These are phyloP conservation scores for Intubia oerlemansii DNA, from an alignment of 2,329 filamentous ascomycete species.

Conservation along the genomic window DNA sequence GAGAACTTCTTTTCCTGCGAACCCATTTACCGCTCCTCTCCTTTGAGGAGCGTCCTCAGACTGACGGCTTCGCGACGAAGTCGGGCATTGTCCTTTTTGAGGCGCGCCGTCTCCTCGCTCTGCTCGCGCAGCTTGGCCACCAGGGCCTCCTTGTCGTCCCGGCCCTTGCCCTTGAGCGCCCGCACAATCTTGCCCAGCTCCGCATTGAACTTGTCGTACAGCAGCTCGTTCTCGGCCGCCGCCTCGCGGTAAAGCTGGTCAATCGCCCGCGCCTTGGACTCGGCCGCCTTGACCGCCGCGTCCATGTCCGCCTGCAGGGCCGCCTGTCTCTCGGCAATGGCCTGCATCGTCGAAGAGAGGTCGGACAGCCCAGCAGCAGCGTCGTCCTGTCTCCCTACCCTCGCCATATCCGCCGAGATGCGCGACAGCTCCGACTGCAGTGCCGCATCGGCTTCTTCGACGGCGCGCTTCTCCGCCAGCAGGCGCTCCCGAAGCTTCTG, in stretches of 20 bases:
- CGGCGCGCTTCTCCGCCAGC: slow-evolving; percentile 56
- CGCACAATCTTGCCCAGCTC: slow-evolving; percentile 69
- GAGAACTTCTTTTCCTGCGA: neutral
- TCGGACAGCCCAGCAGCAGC: too few relatives aligned
- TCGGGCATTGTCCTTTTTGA: slow-evolving; percentile 71
- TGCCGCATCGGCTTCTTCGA: slow-evolving; percentile 46
- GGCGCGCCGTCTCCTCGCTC: slow-evolving; percentile 52
- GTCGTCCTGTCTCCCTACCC: too few relatives aligned
- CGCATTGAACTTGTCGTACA: slow-evolving; percentile 85
- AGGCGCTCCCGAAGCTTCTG: slow-evolving; percentile 70
- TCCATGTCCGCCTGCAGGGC: slow-evolving; percentile 51
- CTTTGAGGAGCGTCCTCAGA: slow-evolving; percentile 32
- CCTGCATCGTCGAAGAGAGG: slow-evolving; percentile 24
- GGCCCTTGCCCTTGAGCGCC: slow-evolving; percentile 48
- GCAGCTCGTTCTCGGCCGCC: slow-evolving; percentile 74
- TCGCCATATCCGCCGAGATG: slow-evolving; percentile 61
- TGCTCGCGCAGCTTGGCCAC: slow-evolving; percentile 48
- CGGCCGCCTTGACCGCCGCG: slow-evolving; percentile 47
- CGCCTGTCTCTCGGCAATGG: slow-evolving; percentile 38
- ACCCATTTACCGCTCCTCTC: slow-evolving; percentile 10
- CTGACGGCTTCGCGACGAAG: slow-evolving; percentile 68
- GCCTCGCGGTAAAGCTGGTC: slow-evolving; percentile 79
- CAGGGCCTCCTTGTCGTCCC: slow-evolving; percentile 62
- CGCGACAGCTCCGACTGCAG: slow-evolving; percentile 58
- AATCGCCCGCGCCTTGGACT: slow-evolving; percentile 59